Evolutionary conservation across 192 early-diverging fungal genomes (phyloP).

Genomic region (Entomortierella chlamydospora): DNA sequence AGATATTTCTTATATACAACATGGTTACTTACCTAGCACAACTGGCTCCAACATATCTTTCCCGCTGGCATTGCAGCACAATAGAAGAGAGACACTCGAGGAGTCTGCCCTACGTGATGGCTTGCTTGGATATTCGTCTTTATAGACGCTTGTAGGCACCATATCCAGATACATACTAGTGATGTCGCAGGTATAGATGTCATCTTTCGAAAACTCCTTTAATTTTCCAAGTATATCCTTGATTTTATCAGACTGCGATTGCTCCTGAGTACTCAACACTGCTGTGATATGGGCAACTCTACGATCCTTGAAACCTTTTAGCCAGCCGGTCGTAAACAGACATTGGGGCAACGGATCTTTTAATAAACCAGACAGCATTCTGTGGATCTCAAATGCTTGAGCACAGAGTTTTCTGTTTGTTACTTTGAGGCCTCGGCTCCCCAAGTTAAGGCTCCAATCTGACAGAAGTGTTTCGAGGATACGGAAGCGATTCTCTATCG

Average conservation of each 20-base stretch:
- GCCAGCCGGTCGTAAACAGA: slow-evolving; percentile 4
- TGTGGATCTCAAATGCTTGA: slow-evolving; percentile 6
- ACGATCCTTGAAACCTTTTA: slow-evolving; percentile 6
- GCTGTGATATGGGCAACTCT: neutral
- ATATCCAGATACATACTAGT: neutral
- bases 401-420: neutral
- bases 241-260: too few relatives aligned
- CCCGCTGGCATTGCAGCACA: neutral
- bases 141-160: neutral
- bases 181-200: neutral
- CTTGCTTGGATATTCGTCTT: neutral
- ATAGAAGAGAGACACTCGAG: neutral
- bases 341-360: neutral
- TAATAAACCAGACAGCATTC: slow-evolving; percentile 6
- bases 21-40: neutral
- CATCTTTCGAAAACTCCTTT: neutral
- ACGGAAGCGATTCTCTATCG: neutral
- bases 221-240: too few relatives aligned
- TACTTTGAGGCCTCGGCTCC: neutral
- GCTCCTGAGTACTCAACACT: neutral
- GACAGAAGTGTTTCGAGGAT: neutral
- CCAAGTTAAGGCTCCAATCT: neutral
- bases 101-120: neutral
- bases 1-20: neutral
- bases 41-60: neutral